Percentiles rank a stretch among this genome's conserved stretches.
phyloP scores from a whole-genome alignment of 176 grass and related monocot genomes.

The Ampelocalamus luodianensis region DNA sequence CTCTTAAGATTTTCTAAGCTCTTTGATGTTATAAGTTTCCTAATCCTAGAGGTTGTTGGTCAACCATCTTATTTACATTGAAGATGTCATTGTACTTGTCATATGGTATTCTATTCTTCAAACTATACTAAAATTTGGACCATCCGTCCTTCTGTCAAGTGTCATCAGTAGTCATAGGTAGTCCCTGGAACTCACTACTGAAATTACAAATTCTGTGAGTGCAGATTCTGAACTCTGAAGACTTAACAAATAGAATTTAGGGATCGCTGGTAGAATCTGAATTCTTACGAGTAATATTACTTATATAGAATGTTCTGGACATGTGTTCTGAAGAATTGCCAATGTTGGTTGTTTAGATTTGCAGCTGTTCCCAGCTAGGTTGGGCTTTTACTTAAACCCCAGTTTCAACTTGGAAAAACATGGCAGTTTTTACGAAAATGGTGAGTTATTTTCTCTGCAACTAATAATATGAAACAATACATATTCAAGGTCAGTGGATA shows the following conservation, averaged over 20 bases:
- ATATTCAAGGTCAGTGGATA: not conserved
- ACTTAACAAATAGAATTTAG: slow-evolving; percentile 14
- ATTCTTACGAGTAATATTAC: slow-evolving; percentile 1
- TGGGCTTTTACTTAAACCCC: not conserved
- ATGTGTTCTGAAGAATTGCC: not conserved
- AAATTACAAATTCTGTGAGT: not conserved
- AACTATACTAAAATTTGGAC: slow-evolving; percentile 4
- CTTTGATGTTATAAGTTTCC: not conserved
- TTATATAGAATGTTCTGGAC: not conserved
- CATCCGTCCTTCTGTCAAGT: not conserved
- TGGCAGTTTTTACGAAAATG: not conserved
- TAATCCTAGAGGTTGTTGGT: slow-evolving; percentile 22
- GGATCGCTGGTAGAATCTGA: not conserved
- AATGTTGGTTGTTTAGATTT: slow-evolving; percentile 9
- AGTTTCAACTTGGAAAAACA: not conserved
- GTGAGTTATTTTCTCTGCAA: not conserved
- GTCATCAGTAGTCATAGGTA: not conserved
- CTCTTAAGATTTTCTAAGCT: not conserved
- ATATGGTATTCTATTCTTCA: slow-evolving; percentile 19
- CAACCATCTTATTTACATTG: slow-evolving; percentile 10
- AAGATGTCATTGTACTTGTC: not conserved
- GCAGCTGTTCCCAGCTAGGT: not conserved
- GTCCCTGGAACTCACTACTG: not conserved
- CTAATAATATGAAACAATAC: not conserved
- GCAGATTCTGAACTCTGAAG: slow-evolving; percentile 12